Evolutionary conservation across 176 grass and related monocot species (phyloP), one percentile per base, ranked within the genome.

Genomic region (Panicum miliaceum): DNA sequence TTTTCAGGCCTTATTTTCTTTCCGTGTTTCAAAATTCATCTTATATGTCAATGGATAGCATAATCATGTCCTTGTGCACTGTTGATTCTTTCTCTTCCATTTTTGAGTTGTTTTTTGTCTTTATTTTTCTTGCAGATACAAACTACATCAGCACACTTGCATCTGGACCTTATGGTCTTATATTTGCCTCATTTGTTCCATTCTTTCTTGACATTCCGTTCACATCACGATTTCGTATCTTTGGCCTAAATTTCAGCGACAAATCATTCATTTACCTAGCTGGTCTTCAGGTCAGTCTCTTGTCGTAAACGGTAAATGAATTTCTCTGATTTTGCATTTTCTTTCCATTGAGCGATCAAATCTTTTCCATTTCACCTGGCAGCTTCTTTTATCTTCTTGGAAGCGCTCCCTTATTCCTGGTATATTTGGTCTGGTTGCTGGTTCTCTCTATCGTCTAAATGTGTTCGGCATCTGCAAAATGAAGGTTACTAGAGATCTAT

Each of bases 301-400:
- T 83, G 42, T 86, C 74, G 81, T 64, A 89, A 80, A 37, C 81
- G 56, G 75, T 64, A 81, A 83, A 57, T 73, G 48, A 35, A 52
- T 79, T 34, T 86, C 16, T 71, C 4, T 58, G 63, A 52, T 88
- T 83, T 80, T 75, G 20, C 18, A 14, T 82, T 71, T 81, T 67
- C 8, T 45, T 29, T 22, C 1, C n/a, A 67, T 68, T 63, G 67
- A 51, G 50, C 3, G 26, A 11, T 68, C 76, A 75, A 63, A 36
- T 46, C 40, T 56, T 81, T 69, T 75, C 56, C 73, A 8, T 45
- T 91, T 73, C 51, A 79, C 5, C 84, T 81, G 71, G 50, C 87
- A 99, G 96, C 93, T 99, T 90, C 81, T 99, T 81, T 86, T 99
- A 87, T 99, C 83, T 75, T 90, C 87, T 64, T 92, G 91, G 96